phyloP scores from a whole-genome alignment of 352 stramenopile species.

The Peronospora destructor region DNA sequence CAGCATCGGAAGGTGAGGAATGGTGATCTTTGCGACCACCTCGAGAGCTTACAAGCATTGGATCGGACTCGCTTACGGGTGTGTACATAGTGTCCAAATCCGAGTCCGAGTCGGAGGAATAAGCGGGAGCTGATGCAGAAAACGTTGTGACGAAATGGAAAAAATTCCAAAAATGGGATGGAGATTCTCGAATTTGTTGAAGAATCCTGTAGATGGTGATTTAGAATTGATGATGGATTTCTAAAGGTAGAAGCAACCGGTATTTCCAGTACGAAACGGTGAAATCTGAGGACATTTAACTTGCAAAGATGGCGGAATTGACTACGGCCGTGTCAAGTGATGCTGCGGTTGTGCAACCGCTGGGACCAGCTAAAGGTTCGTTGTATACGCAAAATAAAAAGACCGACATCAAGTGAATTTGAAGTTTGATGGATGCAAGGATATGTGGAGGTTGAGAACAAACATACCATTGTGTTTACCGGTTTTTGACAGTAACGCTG shows the following conservation, averaged over 20 bases:
- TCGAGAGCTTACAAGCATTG: conserved; percentile 57
- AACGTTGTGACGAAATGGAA: conserved; percentile 14
- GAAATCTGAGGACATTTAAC: neutral
- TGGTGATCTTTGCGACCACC: conserved; percentile 30
- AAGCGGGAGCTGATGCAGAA: conserved; percentile 12
- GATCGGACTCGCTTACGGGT: conserved; percentile 57
- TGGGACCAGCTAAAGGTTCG: conserved; percentile 34
- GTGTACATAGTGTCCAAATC: conserved; percentile 60
- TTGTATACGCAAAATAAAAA: neutral
- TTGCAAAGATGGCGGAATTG: conserved; percentile 8
- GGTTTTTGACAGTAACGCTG: conserved; percentile 49
- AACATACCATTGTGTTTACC: neutral
- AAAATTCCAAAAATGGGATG: neutral
- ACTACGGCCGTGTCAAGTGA: neutral
- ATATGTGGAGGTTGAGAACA: neutral
- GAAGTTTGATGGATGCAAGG: neutral
- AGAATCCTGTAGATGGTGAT: too few relatives aligned
- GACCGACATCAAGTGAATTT: too few relatives aligned
- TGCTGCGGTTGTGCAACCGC: conserved; percentile 9
- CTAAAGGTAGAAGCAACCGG: too few relatives aligned
- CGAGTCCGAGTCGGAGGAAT: conserved; percentile 19
- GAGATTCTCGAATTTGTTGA: too few relatives aligned
- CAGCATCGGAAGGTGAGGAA: conserved; percentile 15
- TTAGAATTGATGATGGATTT: too few relatives aligned
- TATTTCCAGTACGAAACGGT: neutral